These are phyloP conservation scores for Mucuna pruriens DNA, from an alignment of 306 rosid genomes.

Conservation along the genomic window DNA sequence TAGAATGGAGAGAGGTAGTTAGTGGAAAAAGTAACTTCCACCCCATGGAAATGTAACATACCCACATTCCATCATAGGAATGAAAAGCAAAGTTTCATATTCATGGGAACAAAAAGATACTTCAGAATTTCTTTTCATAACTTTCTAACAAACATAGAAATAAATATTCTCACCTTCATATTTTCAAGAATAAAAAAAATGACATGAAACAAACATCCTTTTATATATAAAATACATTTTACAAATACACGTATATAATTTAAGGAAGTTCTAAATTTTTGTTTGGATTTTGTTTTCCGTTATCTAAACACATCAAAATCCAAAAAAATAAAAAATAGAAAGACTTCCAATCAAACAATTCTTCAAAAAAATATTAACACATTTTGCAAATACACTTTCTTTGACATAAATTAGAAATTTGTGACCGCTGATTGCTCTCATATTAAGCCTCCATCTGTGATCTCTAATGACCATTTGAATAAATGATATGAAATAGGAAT, in stretches of 20 bases:
- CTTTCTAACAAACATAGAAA: too few relatives aligned
- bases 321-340: not conserved
- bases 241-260: not conserved
- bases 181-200: too few relatives aligned
- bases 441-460: not conserved
- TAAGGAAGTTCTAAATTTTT: not conserved
- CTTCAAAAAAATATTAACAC: not conserved
- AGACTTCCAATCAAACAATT: not conserved
- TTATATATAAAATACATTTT: not conserved
- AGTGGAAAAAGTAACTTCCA: too few relatives aligned
- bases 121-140: too few relatives aligned
- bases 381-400: not conserved
- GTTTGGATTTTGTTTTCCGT: not conserved
- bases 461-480: not conserved
- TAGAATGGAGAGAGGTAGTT: too few relatives aligned
- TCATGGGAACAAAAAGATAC: too few relatives aligned
- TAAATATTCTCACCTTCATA: too few relatives aligned
- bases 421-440: not conserved
- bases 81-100: too few relatives aligned
- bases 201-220: too few relatives aligned
- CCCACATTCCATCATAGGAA: too few relatives aligned
- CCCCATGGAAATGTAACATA: too few relatives aligned
- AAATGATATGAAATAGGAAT: not conserved
- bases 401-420: not conserved
- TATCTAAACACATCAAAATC: not conserved